phyloP scores from a whole-genome alignment of 1,284 basidiomycete species.

The Filobasidium uniguttulatum region DNA sequence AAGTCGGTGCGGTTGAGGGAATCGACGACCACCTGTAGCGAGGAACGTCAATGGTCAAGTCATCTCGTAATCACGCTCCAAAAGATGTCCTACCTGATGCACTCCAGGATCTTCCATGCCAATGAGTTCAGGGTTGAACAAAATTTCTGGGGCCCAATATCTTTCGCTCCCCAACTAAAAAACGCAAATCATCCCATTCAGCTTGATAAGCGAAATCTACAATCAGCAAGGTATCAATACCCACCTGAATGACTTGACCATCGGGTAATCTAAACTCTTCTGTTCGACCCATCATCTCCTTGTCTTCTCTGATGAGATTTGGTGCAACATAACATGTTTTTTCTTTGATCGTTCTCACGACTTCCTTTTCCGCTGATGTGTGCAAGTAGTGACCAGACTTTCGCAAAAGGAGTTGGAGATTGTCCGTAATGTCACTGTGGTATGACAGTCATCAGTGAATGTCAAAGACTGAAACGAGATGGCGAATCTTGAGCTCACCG shows the following conservation, averaged over 20 bases:
- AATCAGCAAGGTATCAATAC: slow-evolving; percentile 18
- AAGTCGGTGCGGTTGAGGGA: slow-evolving; percentile 43
- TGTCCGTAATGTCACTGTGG: slow-evolving; percentile 82
- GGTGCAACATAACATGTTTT: slow-evolving; percentile 91
- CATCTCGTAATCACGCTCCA: background rate
- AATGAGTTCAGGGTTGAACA: slow-evolving; percentile 95
- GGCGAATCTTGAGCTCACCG: slow-evolving; percentile 42
- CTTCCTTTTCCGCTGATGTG: slow-evolving; percentile 92
- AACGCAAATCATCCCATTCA: slow-evolving; percentile 3
- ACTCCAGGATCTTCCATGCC: slow-evolving; percentile 94
- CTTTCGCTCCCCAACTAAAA: slow-evolving; percentile 78
- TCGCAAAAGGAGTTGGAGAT: slow-evolving; percentile 82
- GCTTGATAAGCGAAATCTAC: slow-evolving; percentile 19
- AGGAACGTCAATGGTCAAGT: background rate
- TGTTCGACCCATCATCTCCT: slow-evolving; percentile 55
- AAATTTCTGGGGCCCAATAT: slow-evolving; percentile 91
- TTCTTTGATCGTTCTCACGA: slow-evolving; percentile 95
- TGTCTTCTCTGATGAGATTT: slow-evolving; percentile 88
- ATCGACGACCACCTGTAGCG: slow-evolving; percentile 39
- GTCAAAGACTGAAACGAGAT: slow-evolving; percentile 1
- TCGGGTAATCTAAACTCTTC: slow-evolving; percentile 94
- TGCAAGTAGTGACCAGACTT: slow-evolving; percentile 91
- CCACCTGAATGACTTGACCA: slow-evolving; percentile 79
- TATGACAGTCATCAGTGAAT: slow-evolving; percentile 10
- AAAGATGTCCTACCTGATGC: slow-evolving; percentile 87